A percentile compares a stretch with the other conserved stretches of the same genome.
Conservation (phyloP, 2,329 filamentous ascomycete species). For the Venturia pyrina region DNA sequence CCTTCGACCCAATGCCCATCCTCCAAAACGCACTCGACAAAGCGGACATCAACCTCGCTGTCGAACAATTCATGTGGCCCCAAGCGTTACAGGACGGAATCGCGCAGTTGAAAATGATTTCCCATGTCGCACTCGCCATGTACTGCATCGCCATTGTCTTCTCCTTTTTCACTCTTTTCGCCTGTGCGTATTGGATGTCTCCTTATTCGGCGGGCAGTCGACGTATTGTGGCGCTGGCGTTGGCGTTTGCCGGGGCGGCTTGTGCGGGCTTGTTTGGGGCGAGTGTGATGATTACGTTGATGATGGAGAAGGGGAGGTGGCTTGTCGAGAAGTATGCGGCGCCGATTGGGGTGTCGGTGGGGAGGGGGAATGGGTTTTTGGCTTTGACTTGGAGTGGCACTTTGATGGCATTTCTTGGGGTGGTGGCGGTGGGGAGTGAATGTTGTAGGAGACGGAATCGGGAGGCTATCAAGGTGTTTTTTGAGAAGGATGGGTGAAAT, state of each 20-base stretch:
- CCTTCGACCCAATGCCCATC: conserved; percentile 44
- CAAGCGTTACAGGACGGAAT: conserved; percentile 44
- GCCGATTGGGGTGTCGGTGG: conserved; percentile 38
- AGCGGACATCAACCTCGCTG: conserved; percentile 37
- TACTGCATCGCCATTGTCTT: conserved; percentile 49
- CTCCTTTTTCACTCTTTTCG: conserved; percentile 37
- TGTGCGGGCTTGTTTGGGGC: conserved; percentile 56
- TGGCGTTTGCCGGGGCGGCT: conserved; percentile 23
- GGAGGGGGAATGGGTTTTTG: conserved; percentile 44
- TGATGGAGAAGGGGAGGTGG: conserved; percentile 43
- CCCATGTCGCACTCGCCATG: conserved; percentile 45
- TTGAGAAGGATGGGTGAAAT: too few relatives aligned
- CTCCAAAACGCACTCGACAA: conserved; percentile 22
- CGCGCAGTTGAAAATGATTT: conserved; percentile 37
- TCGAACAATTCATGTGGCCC: conserved; percentile 43
- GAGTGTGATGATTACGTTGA: conserved; percentile 62
- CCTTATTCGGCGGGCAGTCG: conserved; percentile 16
- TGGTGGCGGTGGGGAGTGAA: neutral
- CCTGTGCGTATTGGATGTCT: conserved; percentile 22
- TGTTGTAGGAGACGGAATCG: neutral
- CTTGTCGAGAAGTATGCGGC: conserved; percentile 45
- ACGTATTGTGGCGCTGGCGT: conserved; percentile 35
- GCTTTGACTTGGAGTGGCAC: conserved; percentile 50
- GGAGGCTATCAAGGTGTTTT: conserved; percentile 1
- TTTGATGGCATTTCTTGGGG: neutral